Evolutionary conservation across 2,329 filamentous ascomycete genomes (phyloP).

Genomic region (Sclerotinia minor): DNA sequence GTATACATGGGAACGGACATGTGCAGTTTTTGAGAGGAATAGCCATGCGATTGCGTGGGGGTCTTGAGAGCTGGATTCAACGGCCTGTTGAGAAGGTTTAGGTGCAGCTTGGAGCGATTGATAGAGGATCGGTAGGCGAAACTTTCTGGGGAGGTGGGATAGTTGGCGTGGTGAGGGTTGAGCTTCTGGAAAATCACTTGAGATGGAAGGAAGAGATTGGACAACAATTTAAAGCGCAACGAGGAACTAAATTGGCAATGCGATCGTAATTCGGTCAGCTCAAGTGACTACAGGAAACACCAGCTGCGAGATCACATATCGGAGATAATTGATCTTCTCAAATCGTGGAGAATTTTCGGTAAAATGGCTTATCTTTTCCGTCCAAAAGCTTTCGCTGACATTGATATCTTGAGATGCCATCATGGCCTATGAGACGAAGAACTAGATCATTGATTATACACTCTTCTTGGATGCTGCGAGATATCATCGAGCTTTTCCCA

Average conservation of each 20-base stretch:
- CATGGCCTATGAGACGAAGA: neutral
- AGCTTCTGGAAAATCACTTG: neutral
- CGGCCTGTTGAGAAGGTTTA: neutral
- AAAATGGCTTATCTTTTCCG: neutral
- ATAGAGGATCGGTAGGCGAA: neutral
- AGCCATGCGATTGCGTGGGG: conserved; percentile 45
- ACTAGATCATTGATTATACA: no score
- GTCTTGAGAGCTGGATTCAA: conserved; percentile 40
- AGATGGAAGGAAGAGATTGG: neutral
- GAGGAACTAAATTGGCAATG: neutral
- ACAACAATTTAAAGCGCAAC: neutral
- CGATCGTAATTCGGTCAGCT: neutral
- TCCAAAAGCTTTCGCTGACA: neutral
- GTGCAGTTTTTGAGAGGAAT: conserved; percentile 53
- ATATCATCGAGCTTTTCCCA: neutral
- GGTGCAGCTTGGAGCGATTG: no score
- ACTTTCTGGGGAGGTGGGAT: neutral
- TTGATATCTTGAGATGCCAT: neutral
- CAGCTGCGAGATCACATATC: neutral
- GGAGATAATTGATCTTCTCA: neutral
- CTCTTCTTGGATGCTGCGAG: no score
- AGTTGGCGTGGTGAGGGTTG: neutral
- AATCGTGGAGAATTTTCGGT: neutral
- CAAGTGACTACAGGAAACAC: neutral
- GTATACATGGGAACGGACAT: conserved; percentile 50